phyloP scores from a whole-genome alignment of 2,329 filamentous ascomycete species.

The Bipolaris sorokiniana region DNA sequence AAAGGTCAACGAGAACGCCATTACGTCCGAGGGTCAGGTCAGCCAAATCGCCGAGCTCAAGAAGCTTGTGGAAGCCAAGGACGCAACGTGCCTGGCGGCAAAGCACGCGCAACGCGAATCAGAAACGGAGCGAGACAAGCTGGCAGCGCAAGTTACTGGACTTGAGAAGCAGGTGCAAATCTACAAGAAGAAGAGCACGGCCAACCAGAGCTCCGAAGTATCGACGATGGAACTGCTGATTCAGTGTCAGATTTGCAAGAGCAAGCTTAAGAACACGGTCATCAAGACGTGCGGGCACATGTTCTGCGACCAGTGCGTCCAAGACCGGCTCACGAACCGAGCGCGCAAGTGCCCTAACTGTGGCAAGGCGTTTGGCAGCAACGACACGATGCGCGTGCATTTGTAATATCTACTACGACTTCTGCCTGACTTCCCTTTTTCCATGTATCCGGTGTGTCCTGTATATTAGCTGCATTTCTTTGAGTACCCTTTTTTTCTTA shows the following conservation, averaged over 20 bases:
- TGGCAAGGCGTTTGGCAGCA: conserved; percentile 86
- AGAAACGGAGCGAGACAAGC: conserved; percentile 76
- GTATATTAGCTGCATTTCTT: conserved; percentile 21
- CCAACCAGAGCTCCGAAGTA: conserved; percentile 81
- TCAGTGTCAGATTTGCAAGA: conserved; percentile 90
- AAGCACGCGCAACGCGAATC: conserved; percentile 65
- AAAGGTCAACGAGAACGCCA: conserved; percentile 70
- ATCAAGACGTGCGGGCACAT: conserved; percentile 94
- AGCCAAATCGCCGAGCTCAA: conserved; percentile 79
- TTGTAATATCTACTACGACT: conserved; percentile 20
- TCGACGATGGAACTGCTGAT: conserved; percentile 81
- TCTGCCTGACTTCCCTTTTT: conserved; percentile 1
- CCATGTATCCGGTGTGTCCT: conserved; percentile 5
- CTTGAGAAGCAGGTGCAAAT: conserved; percentile 81
- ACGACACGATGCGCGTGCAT: conserved; percentile 76
- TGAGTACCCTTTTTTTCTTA: conserved; percentile 9
- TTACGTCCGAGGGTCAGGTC: conserved; percentile 73
- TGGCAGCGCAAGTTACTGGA: conserved; percentile 78
- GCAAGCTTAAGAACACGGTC: conserved; percentile 91
- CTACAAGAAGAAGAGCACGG: conserved; percentile 82
- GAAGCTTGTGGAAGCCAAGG: conserved; percentile 75
- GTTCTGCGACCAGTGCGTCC: conserved; percentile 89
- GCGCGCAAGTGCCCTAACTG: conserved; percentile 96
- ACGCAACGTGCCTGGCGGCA: conserved; percentile 70
- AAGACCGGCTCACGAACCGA: conserved; percentile 85